Evolutionary conservation across 148 eudicot species (phyloP).

Genomic region (Rhododendron simsii): DNA sequence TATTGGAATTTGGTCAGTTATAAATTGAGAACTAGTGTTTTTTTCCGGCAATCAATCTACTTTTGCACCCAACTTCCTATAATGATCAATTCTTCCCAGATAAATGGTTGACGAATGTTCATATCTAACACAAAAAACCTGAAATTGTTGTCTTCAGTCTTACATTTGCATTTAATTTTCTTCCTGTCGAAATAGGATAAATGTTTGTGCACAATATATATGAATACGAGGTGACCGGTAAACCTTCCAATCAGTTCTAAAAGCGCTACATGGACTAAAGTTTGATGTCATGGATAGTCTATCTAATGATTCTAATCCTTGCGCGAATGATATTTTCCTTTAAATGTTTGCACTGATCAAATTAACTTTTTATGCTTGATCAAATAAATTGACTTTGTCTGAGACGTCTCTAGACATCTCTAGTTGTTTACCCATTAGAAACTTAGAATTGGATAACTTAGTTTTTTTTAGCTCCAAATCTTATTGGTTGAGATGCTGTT

Average conservation of each 20-base stretch:
- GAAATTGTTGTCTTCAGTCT: background rate
- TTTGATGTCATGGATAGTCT: background rate
- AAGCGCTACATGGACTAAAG: background rate
- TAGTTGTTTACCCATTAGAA: background rate
- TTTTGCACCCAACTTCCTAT: background rate
- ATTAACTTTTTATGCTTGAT: background rate
- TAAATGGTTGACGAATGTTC: background rate
- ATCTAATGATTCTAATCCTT: background rate
- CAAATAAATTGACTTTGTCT: background rate
- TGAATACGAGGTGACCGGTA: background rate
- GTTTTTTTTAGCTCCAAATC: background rate
- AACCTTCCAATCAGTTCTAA: background rate
- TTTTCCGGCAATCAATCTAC: background rate
- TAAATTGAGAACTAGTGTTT: background rate
- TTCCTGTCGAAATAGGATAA: background rate
- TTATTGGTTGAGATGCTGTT: background rate
- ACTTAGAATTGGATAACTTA: background rate
- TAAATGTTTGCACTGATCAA: background rate
- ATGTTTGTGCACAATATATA: background rate
- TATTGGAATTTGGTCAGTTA: background rate
- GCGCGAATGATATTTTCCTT: background rate
- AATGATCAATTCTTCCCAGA: background rate
- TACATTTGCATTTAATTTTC: background rate
- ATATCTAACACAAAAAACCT: background rate
- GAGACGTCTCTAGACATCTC: background rate